Evolutionary conservation across 2,329 filamentous ascomycete genomes (phyloP).

Genomic region (Trichoderma atrobrunneum): DNA sequence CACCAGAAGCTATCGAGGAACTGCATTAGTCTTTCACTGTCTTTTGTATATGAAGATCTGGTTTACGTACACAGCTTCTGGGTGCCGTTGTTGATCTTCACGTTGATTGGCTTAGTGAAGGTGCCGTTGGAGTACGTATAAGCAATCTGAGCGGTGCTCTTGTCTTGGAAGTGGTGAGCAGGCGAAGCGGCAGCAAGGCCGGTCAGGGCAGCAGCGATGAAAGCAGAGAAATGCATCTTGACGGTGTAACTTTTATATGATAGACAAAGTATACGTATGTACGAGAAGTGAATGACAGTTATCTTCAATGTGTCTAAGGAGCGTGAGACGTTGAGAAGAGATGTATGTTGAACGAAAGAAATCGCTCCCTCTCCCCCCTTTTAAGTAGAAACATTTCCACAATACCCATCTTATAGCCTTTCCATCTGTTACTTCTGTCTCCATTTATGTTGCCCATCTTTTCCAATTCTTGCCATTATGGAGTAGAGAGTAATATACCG

Average conservation of each 20-base stretch:
- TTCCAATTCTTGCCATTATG: neutral
- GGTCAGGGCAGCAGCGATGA: neutral
- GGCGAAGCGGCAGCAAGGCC: slow-evolving; percentile 7
- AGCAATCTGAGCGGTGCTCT: neutral
- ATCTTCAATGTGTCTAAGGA: neutral
- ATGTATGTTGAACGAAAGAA: neutral
- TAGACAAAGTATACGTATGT: neutral
- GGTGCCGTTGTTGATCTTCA: neutral
- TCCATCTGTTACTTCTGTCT: neutral
- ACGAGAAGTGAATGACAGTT: neutral
- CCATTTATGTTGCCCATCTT: neutral
- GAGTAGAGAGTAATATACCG: neutral
- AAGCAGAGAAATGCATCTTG: slow-evolving; percentile 13
- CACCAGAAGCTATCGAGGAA: neutral
- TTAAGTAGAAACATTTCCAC: neutral
- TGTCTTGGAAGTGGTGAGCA: neutral
- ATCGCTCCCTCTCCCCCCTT: neutral
- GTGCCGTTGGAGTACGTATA: slow-evolving; percentile 4
- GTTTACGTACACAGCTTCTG: neutral
- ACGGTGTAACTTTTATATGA: neutral
- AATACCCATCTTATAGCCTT: neutral
- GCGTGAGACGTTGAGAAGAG: neutral
- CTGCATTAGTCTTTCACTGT: neutral
- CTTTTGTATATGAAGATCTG: neutral
- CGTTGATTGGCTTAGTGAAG: neutral